Evolutionary conservation across 768 basidiomycete species (phyloP).

Genomic region (Phallus indusiatus): DNA sequence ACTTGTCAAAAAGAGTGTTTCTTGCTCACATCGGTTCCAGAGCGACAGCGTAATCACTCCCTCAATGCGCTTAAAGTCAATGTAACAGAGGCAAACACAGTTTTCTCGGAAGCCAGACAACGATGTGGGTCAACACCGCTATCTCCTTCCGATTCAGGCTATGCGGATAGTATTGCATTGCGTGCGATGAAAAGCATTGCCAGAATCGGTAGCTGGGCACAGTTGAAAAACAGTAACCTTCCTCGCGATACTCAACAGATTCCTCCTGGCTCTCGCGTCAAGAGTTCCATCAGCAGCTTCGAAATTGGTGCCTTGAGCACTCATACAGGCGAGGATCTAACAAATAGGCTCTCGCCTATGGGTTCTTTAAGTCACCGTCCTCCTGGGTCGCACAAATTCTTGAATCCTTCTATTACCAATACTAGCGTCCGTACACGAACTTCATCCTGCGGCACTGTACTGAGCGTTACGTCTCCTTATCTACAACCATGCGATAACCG

Average conservation of each 20-base stretch:
- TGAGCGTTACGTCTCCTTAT: neutral
- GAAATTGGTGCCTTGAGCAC: conserved; percentile 51
- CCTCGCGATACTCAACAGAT: conserved; percentile 7
- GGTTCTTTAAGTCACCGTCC: conserved; percentile 44
- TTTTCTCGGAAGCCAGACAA: neutral
- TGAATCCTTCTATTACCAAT: neutral
- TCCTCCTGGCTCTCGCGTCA: conserved; percentile 19
- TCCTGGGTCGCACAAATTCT: neutral
- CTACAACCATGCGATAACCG: neutral
- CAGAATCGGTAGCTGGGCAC: conserved; percentile 63
- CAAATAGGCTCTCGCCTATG: conserved; percentile 43
- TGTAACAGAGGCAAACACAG: neutral
- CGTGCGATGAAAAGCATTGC: conserved; percentile 65
- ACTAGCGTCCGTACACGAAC: neutral
- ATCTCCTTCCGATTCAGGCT: conserved; percentile 5
- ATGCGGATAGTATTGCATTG: conserved; percentile 20
- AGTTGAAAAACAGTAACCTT: conserved; percentile 35
- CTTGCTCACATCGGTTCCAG: conserved; percentile 17
- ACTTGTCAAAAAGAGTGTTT: conserved; percentile 21
- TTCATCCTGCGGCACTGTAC: neutral
- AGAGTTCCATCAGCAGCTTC: conserved; percentile 52
- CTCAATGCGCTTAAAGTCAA: conserved; percentile 21
- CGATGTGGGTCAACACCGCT: conserved; percentile 3
- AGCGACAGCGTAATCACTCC: conserved; percentile 54
- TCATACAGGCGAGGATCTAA: conserved; percentile 42